Base-by-base conservation (phyloP, 129 eudicot genomes). In the Pittosporum tobira region DNA sequence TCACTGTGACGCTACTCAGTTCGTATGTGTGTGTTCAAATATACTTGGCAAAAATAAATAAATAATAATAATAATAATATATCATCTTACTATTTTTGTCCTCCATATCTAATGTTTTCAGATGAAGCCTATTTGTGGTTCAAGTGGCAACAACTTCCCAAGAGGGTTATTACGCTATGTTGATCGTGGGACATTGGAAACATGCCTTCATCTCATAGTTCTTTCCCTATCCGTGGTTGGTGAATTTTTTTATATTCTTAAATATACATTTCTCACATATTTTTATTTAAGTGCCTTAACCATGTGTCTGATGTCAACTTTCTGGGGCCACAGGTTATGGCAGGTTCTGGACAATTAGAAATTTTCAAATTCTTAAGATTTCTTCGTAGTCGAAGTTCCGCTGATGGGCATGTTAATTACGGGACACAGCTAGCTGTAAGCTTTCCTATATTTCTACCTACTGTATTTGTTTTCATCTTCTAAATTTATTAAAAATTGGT, bases 401-500 rank as follows among this genome's bases (percentile, higher is more conserved):
- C 76, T 52, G 99, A 91, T 70, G 94, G 87, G 29, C 90, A 84
- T 59, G 78, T 85, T 69, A 81, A 73, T 71, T 91, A 78, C 71
- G 99, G 99, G 19, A 68, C 80, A 65, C 99, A 91, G 70, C 72
- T 87, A 82, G 88, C 94, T 29, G 99, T 91, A 78, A 80, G 95
- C 66, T 48, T 51, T 65, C 61, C 47, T 51, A 6, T 10, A 38
- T 0, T 31, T 14, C 40, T 34, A 34, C 22, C 24, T 19, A 37
- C 4, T 23, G 25, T 15, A 14, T 14, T 1, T n/a, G 21, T 18
- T n/a, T 30, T 8, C 9, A 62, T 26, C 36, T 4, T 14, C 40
- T 53, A 9, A 46, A 38, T 13, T 48, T 28, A n/a, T 70, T 36
- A 30, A 48, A 63, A 44, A 46, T 25, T 20, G 42, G n/a, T n/a